These are phyloP conservation scores for Coemansia sp. DNA, from an alignment of 192 early-diverging fungal species.

Conservation along the genomic window DNA sequence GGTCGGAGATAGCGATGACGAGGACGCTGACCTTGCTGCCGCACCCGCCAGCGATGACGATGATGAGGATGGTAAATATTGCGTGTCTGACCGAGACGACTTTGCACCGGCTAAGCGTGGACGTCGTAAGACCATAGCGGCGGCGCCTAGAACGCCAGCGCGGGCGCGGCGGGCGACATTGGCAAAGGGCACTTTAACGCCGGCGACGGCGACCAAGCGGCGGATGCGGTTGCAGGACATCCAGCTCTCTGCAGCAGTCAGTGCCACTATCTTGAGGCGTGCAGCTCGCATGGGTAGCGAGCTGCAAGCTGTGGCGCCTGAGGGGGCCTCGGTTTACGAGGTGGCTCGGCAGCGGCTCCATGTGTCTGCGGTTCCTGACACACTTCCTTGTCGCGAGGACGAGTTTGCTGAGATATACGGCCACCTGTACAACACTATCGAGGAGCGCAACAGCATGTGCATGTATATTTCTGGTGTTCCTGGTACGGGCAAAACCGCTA, in stretches of 20 bases:
- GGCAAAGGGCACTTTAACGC: background rate
- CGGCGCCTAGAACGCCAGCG: conserved; percentile 8
- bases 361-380: conserved; percentile 85
- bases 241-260: conserved; percentile 35
- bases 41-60: conserved; percentile 16
- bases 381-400: conserved; percentile 90
- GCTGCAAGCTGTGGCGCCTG: conserved; percentile 10
- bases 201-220: conserved; percentile 23
- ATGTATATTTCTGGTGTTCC: conserved; percentile 96
- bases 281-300: conserved; percentile 26
- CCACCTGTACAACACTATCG: conserved; percentile 75
- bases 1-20: conserved; percentile 11
- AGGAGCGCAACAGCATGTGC: conserved; percentile 81
- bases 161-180: conserved; percentile 11
- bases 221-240: conserved; percentile 44
- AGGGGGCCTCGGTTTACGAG: conserved; percentile 60
- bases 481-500: conserved; percentile 98
- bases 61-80: conserved; percentile 9
- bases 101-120: conserved; percentile 11
- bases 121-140: background rate
- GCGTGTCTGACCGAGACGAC: conserved; percentile 7
- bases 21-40: conserved; percentile 5
- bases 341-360: conserved; percentile 78
- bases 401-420: conserved; percentile 85
- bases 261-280: conserved; percentile 25